Conservation (phyloP, 495 filamentous ascomycete species). For the Bombardia bombarda region DNA sequence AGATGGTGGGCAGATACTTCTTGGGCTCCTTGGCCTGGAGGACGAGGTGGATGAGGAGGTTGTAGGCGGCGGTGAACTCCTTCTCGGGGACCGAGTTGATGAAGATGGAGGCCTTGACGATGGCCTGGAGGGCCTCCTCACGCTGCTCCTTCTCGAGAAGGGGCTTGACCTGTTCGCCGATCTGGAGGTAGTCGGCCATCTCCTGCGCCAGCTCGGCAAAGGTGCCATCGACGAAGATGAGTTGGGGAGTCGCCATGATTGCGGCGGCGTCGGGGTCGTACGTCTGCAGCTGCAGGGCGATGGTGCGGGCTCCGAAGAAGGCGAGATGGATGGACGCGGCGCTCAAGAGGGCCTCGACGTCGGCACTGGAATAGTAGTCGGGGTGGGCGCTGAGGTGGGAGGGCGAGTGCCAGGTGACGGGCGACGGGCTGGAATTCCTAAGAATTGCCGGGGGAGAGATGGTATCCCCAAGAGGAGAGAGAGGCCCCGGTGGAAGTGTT, state of each 20-base stretch:
- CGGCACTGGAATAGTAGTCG: background rate
- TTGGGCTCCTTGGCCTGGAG: slow-evolving; percentile 73
- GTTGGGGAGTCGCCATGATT: slow-evolving; percentile 30
- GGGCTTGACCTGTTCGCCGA: slow-evolving; percentile 61
- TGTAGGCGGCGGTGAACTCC: slow-evolving; percentile 91
- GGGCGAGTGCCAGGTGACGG: background rate
- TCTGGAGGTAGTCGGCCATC: slow-evolving; percentile 73
- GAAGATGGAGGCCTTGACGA: slow-evolving; percentile 62
- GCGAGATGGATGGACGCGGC: slow-evolving; percentile 2
- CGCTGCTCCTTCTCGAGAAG: slow-evolving; percentile 64
- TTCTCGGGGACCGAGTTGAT: slow-evolving; percentile 85
- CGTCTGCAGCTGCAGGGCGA: too few relatives aligned
- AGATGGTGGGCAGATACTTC: slow-evolving; percentile 79
- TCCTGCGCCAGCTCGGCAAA: slow-evolving; percentile 86
- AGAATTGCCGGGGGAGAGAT: slow-evolving; percentile 11
- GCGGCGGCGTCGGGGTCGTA: slow-evolving; percentile 1
- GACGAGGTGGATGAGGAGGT: slow-evolving; percentile 88
- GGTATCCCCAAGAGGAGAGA: slow-evolving; percentile 11
- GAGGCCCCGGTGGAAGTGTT: slow-evolving; percentile 10
- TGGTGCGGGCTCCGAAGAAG: slow-evolving; percentile 1
- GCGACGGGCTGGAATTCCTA: background rate
- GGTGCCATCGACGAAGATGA: slow-evolving; percentile 79
- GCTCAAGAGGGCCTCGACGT: slow-evolving; percentile 4
- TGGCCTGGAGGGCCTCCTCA: slow-evolving; percentile 82
- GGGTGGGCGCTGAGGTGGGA: slow-evolving; percentile 3